Evolutionary conservation across 768 basidiomycete genomes (phyloP), one percentile per base, ranked within the genome.

Genomic region (Lyophyllum semitale): DNA sequence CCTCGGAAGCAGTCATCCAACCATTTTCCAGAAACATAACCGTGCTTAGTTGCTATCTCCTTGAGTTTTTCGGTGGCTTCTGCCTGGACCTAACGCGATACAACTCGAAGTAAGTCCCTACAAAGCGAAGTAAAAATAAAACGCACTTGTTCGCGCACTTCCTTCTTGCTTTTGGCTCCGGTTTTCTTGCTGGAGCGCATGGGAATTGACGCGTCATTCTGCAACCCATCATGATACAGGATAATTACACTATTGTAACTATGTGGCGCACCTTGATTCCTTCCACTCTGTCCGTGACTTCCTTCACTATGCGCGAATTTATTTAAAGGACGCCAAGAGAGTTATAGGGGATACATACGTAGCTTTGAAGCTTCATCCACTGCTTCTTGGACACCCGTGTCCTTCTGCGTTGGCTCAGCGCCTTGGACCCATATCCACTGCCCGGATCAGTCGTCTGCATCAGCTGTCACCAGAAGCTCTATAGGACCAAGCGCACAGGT

Each of bases 81-180:
- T 2, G 73, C 69, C 72, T 90, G 89, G 4, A 73, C 75, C 89
- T 89, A 59, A 8, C 17, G 23, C 51, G 20, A 38, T 27, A 51
- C 13, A 30, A 46, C 45, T 60, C 30, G 3, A 3, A 15, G 27
- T 32, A 32, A 29, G 23, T 5, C 5, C 7, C 23, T 9, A 17
- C 37, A 3, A 33, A 38, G 23, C 35, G 9, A 8, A 18, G 23
- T n/a, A 18, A 9, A 30, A 37, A 45, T 18, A 37, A 30, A 29
- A 46, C 69, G 18, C 65, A 88, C 89, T 71, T 84, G 73, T 66
- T 91, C 89, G 38, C 87, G 80, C 7, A 87, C 68, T 67, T 91
- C 87, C 66, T 89, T 91, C 68, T 91, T 91, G 61, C 87, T 87
- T 69, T 80, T 85, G 0, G 77, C 75, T 6, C 88, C 88, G 20